Conservation (phyloP, 192 early-diverging fungal genomes). For the Coemansia sp. region DNA sequence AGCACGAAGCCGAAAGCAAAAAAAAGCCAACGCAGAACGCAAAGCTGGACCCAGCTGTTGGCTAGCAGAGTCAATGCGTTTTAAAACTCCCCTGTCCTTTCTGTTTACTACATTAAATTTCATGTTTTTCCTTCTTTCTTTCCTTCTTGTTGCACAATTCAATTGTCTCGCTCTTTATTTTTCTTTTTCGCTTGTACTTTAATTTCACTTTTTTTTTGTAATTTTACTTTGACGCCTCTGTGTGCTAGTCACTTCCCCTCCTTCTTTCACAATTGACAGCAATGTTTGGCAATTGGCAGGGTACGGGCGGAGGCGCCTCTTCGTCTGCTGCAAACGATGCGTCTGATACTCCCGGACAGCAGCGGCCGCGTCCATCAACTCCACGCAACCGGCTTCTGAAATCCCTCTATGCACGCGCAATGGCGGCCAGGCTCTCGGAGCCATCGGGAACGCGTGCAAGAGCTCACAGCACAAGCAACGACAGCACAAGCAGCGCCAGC, state of each 20-base stretch:
- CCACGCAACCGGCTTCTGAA: slow-evolving; percentile 38
- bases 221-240: neutral
- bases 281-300: slow-evolving; percentile 9
- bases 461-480: slow-evolving; percentile 3
- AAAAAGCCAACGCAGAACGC: too few relatives aligned
- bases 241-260: neutral
- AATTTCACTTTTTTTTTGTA: neutral
- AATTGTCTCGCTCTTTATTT: too few relatives aligned
- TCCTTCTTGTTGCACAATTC: too few relatives aligned
- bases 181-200: too few relatives aligned
- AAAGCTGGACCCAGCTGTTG: too few relatives aligned
- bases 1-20: too few relatives aligned
- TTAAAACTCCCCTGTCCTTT: too few relatives aligned
- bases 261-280: neutral
- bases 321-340: neutral
- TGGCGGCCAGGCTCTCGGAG: neutral
- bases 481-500: slow-evolving; percentile 12
- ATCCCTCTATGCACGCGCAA: slow-evolving; percentile 34
- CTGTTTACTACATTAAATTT: too few relatives aligned
- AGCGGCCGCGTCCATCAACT: slow-evolving; percentile 14
- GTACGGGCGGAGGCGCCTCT: neutral
- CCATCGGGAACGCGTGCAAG: neutral
- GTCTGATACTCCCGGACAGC: slow-evolving; percentile 8
- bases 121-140: too few relatives aligned
- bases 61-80: too few relatives aligned